Percentiles rank a stretch among this genome's conserved stretches.
Evolutionary conservation across 805 yeast species (phyloP).

Genomic region (Cyberlindnera misumaiensis): DNA sequence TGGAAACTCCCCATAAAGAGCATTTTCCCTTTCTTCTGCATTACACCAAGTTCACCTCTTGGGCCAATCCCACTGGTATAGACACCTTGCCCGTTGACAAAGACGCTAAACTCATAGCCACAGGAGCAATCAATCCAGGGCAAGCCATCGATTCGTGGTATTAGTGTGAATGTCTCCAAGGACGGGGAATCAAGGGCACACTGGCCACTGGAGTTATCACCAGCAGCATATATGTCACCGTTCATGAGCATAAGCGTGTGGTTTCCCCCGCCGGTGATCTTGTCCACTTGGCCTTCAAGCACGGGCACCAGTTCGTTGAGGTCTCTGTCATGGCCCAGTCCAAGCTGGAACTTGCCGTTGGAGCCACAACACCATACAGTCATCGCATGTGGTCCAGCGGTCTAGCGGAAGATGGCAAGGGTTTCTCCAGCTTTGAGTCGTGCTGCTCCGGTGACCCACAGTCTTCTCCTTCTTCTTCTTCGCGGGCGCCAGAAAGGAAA

Average conservation of each 20-base stretch:
- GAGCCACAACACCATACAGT: constrained; percentile 65
- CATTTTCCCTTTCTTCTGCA: too few species aligned
- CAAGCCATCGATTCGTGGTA: constrained; percentile 11
- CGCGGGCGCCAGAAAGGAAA: too few species aligned
- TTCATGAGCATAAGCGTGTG: constrained; percentile 57
- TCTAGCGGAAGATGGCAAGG: too few species aligned
- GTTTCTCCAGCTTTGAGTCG: too few species aligned
- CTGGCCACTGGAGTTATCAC: constrained; percentile 54
- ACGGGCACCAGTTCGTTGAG: constrained; percentile 22
- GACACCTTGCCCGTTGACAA: constrained; percentile 39
- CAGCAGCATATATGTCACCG: constrained; percentile 52
- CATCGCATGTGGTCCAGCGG: constrained; percentile 8
- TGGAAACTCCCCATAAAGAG: too few species aligned
- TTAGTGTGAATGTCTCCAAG: constrained; percentile 6
- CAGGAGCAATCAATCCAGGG: constrained; percentile 47
- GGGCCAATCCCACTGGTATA: constrained; percentile 56
- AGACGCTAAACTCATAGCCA: constrained; percentile 74
- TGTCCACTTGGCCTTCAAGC: background rate
- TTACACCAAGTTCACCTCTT: constrained; percentile 66
- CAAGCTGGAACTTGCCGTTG: constrained; percentile 75
- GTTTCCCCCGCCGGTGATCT: constrained; percentile 74
- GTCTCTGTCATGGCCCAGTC: constrained; percentile 45
- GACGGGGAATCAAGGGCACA: constrained; percentile 28
- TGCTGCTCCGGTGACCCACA: too few species aligned
- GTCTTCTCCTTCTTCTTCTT: too few species aligned